Base-by-base conservation (phyloP, 768 basidiomycete species). In the Collybia mongolica region DNA sequence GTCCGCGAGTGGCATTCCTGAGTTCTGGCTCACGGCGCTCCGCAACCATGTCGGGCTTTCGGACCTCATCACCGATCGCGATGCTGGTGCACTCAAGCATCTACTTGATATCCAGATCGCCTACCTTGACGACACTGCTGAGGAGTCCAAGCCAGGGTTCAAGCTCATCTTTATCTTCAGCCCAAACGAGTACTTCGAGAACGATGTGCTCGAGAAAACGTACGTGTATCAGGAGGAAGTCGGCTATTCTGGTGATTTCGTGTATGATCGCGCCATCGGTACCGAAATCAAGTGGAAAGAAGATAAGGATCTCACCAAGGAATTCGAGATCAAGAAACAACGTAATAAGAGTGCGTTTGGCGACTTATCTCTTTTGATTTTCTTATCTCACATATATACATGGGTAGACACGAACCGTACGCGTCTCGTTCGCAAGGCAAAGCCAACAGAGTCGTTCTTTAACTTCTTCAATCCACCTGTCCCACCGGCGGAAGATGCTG, bases 261-360 rank as follows among this genome's bases (percentile, higher is more conserved):
- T 96, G 43, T 99, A 96, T 70, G 93, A 97, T 76, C 87, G 83
- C 54, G 93, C 96, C 41, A 83, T 91, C 62, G 96, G 96, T n/a
- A 88, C 88, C 39, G 80, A 86, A 62, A 94, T 99, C 73, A 83
- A 86, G 69, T 99, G 96, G 96, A 96, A 96, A 74, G 94, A 92
- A 68, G 95, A 96, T 60, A 95, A 97, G 74, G 93, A 99, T 72
- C 78, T 99, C 51, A 99, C 96, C 45, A 93, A 93, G 74, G 90
- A 91, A 73, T 90, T 92, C 60, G 96, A 98, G 75, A 95, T 98
- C 69, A 97, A 96, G 81, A 98, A 97, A 78, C 96, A 98, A 73
- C 79, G 96, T 62, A 99, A 99, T 75, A 99, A 98, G 81, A 94
- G 95, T 97, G 61, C 49, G 82, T 72, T 20, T 23, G 36, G 40